Evolutionary conservation across 179 eudicot species (phyloP).

Genomic region (Sideroxylon spinosum): DNA sequence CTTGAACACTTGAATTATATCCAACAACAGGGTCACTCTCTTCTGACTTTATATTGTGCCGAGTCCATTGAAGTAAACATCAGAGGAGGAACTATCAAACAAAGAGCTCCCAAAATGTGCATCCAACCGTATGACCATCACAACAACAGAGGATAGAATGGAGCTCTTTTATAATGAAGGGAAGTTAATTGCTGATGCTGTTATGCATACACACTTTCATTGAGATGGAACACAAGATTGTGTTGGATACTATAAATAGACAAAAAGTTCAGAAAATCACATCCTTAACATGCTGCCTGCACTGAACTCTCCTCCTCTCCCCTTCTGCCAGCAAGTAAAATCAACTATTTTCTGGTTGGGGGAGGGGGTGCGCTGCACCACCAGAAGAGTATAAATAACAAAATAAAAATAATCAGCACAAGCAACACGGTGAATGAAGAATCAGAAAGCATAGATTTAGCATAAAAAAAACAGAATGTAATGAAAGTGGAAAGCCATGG

Average conservation of each 20-base stretch:
- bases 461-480: not conserved
- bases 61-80: not conserved
- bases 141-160: not conserved
- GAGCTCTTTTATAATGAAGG: not conserved
- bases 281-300: not conserved
- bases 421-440: not conserved
- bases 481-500: not conserved
- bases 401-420: not conserved
- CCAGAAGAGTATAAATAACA: not conserved
- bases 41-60: not conserved
- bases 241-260: not conserved
- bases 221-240: not conserved
- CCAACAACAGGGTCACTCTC: not conserved
- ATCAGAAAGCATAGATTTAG: not conserved
- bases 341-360: not conserved
- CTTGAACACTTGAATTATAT: too few relatives aligned
- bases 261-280: not conserved
- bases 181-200: not conserved
- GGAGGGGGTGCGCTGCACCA: constrained; percentile 2
- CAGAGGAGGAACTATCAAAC: not conserved
- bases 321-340: constrained; percentile 3
- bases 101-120: not conserved
- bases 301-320: not conserved
- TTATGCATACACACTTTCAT: constrained; percentile 9
- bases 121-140: not conserved